These are phyloP conservation scores for Sporothrix phasma DNA, from an alignment of 2,329 filamentous ascomycete species.

Conservation along the genomic window DNA sequence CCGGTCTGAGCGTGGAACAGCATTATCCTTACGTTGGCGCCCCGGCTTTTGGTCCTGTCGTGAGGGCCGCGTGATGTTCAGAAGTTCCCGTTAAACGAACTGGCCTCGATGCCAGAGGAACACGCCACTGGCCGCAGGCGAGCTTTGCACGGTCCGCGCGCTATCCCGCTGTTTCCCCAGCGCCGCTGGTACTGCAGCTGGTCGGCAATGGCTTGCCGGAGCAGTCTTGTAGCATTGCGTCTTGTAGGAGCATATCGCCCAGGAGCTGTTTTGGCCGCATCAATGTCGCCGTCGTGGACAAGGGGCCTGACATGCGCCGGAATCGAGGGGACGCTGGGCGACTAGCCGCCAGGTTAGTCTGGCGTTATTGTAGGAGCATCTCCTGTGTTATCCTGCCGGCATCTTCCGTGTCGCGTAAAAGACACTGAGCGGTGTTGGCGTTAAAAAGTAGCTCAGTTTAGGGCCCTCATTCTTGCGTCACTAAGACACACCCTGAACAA, in stretches of 20 bases:
- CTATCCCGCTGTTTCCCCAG: constrained; percentile 33
- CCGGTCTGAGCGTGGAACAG: constrained; percentile 29
- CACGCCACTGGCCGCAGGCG: constrained; percentile 29
- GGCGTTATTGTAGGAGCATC: constrained; percentile 28
- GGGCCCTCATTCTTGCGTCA: too few relatives aligned
- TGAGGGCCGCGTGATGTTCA: constrained; percentile 51
- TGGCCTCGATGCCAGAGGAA: constrained; percentile 19
- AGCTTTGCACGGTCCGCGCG: constrained; percentile 43
- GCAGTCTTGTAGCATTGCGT: background rate
- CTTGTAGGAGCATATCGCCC: constrained; percentile 26
- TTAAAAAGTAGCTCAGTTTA: constrained; percentile 87
- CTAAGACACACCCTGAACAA: too few relatives aligned
- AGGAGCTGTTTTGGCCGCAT: constrained; percentile 42
- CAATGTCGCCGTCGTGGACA: constrained; percentile 32
- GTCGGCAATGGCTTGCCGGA: constrained; percentile 30
- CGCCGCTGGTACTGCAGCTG: constrained; percentile 26
- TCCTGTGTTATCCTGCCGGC: constrained; percentile 22
- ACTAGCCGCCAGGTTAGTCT: constrained; percentile 56
- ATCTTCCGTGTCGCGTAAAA: constrained; percentile 35
- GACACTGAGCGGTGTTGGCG: constrained; percentile 62
- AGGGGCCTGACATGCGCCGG: constrained; percentile 40
- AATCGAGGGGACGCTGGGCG: constrained; percentile 64
- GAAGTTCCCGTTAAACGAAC: constrained; percentile 46
- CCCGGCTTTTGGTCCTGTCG: constrained; percentile 3
- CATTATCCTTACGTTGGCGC: constrained; percentile 28